These are phyloP conservation scores for Monoraphidium neglectum DNA, from an alignment of 139 green algal species.

Conservation along the genomic window DNA sequence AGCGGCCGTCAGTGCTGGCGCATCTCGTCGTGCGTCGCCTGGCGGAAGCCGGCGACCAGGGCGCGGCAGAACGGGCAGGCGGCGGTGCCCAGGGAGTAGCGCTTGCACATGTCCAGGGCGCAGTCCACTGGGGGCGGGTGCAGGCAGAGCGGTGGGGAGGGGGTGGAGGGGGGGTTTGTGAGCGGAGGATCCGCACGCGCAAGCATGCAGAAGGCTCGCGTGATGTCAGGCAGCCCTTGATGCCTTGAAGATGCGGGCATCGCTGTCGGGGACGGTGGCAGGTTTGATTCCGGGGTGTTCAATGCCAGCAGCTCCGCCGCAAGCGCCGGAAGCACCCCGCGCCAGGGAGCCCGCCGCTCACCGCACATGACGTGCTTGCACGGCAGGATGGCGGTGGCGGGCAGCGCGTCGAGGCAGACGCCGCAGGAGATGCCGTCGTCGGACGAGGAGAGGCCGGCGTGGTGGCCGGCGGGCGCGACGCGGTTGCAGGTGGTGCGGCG, in stretches of 20 bases:
- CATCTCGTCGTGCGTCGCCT: too few species aligned
- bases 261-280: not conserved
- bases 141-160: too few species aligned
- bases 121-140: constrained; percentile 6
- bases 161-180: too few species aligned
- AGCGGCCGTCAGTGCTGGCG: too few species aligned
- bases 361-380: constrained; percentile 30
- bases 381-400: constrained; percentile 19
- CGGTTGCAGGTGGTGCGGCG: not conserved
- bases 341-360: not conserved
- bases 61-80: constrained; percentile 31
- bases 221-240: not conserved
- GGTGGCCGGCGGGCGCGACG: not conserved
- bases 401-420: constrained; percentile 21
- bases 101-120: constrained; percentile 27
- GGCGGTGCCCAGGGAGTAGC: constrained; percentile 20
- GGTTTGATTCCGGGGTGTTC: not conserved
- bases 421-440: constrained; percentile 1
- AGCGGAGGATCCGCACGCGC: not conserved
- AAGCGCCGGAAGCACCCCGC: not conserved
- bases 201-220: not conserved
- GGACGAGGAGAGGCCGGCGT: not conserved
- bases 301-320: not conserved
- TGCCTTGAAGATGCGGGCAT: not conserved
- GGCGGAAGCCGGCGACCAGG: constrained; percentile 20